A percentile compares a stretch with the other conserved stretches of the same genome.
Evolutionary conservation across 163 green algal species (phyloP).

Genomic region (Prototheca stagnorum): DNA sequence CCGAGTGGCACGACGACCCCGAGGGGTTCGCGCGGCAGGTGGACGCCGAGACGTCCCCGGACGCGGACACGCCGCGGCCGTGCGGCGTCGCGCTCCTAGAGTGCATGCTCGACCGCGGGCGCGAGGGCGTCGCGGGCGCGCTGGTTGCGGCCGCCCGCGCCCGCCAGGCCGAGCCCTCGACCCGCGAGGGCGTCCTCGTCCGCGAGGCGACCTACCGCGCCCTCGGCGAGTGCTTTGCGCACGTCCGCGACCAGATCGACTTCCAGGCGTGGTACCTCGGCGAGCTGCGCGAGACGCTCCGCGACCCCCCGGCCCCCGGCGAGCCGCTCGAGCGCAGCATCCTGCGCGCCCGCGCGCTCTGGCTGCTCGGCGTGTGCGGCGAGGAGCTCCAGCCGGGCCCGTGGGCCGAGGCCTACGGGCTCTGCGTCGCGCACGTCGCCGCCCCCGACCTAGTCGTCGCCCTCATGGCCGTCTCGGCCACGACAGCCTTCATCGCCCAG

Average conservation of each 20-base stretch:
- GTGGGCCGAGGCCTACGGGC: slow-evolving; percentile 32
- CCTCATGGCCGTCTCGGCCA: slow-evolving; percentile 40
- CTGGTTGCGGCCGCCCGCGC: slow-evolving; percentile 31
- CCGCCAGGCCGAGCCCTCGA: slow-evolving; percentile 24
- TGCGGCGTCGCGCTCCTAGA: slow-evolving; percentile 60
- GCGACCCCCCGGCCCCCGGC: slow-evolving; percentile 1
- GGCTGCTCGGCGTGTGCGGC: slow-evolving; percentile 56
- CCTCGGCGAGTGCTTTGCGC: slow-evolving; percentile 57
- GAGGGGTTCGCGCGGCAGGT: slow-evolving; percentile 24
- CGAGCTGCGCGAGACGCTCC: slow-evolving; percentile 42
- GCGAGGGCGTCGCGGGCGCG: slow-evolving; percentile 26
- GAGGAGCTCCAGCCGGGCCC: slow-evolving; percentile 27
- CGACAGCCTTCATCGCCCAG: slow-evolving; percentile 29
- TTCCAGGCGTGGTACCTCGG: slow-evolving; percentile 47
- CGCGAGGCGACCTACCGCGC: slow-evolving; percentile 51
- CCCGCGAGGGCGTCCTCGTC: slow-evolving; percentile 30
- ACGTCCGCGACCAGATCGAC: slow-evolving; percentile 26
- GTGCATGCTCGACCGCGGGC: slow-evolving; percentile 52
- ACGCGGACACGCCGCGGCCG: slow-evolving; percentile 55
- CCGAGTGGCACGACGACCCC: slow-evolving; percentile 41
- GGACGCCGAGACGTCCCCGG: slow-evolving; percentile 51
- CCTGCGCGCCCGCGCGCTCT: slow-evolving; percentile 44
- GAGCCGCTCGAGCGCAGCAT: slow-evolving; percentile 9
- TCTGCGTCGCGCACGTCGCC: slow-evolving; percentile 32
- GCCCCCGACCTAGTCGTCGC: slow-evolving; percentile 45